Conservation (phyloP, 208 protist genomes). For the Trypanosoma platydactyli region DNA sequence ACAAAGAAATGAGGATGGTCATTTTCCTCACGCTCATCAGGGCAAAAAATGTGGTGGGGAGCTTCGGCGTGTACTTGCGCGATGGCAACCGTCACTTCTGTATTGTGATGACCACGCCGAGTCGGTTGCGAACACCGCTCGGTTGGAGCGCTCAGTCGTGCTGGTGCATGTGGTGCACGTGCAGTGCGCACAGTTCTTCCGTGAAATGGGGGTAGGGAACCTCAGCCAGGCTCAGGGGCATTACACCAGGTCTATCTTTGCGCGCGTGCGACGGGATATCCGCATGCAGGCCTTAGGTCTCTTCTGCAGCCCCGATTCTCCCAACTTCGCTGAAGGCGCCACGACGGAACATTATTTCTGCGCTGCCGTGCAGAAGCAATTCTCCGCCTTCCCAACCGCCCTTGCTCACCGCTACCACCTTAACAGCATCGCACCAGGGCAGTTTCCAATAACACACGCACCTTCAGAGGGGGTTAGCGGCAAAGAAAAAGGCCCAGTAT, state of each 20-base stretch:
- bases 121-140: neutral
- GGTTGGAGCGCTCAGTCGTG: conserved; percentile 7
- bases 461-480: neutral
- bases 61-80: conserved; percentile 11
- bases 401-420: conserved; percentile 83
- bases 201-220: neutral
- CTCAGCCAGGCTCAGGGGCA: neutral
- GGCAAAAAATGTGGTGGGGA: neutral
- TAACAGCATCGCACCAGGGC: conserved; percentile 46
- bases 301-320: neutral
- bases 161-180: conserved; percentile 29
- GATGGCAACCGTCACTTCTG: conserved; percentile 21
- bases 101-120: conserved; percentile 16
- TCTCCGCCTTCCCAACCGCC: conserved; percentile 81
- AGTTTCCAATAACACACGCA: conserved; percentile 50
- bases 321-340: neutral
- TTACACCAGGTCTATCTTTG: conserved; percentile 17
- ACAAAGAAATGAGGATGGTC: neutral
- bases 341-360: conserved; percentile 68
- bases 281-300: conserved; percentile 8
- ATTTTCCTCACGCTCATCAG: neutral
- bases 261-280: conserved; percentile 10
- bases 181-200: conserved; percentile 24
- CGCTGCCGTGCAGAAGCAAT: conserved; percentile 40
- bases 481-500: conserved; percentile 7